Percentiles rank a stretch among this genome's conserved stretches.
phyloP scores from a whole-genome alignment of 2,329 filamentous ascomycete genomes.

The Cordyceps fumosorosea region DNA sequence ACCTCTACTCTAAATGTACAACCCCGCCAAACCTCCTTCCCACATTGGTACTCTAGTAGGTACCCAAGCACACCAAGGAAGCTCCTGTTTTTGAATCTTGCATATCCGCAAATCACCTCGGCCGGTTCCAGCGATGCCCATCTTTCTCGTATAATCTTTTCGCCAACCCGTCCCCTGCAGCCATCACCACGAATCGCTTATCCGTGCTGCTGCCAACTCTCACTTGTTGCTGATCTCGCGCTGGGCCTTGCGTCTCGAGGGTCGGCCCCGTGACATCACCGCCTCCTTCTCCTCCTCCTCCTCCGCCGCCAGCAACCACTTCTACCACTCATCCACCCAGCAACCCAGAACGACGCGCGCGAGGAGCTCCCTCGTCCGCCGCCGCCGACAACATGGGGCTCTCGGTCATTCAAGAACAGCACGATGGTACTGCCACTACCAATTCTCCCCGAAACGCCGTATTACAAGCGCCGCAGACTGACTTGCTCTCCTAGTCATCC shows the following conservation, averaged over 20 bases:
- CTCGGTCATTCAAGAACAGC: slow-evolving; percentile 80
- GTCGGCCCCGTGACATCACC: slow-evolving; percentile 4
- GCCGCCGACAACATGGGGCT: slow-evolving; percentile 61
- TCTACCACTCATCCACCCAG: background rate
- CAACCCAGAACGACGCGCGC: background rate
- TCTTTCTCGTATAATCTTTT: background rate
- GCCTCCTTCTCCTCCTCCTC: background rate
- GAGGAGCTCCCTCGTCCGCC: slow-evolving; percentile 13
- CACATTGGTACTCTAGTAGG: too few relatives aligned
- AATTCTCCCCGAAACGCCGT: background rate
- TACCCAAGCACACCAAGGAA: background rate
- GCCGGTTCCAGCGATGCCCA: background rate
- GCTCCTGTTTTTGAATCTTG: slow-evolving; percentile 12
- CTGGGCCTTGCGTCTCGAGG: slow-evolving; percentile 12
- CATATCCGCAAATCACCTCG: slow-evolving; percentile 8
- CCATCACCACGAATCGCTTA: background rate
- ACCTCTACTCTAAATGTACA: background rate
- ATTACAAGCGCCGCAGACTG: slow-evolving; percentile 12
- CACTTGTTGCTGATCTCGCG: background rate
- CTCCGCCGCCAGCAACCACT: background rate
- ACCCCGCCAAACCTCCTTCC: slow-evolving; percentile 10
- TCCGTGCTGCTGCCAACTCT: background rate
- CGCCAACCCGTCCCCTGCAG: background rate
- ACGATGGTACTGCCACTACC: slow-evolving; percentile 31
- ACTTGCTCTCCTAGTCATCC: slow-evolving; percentile 25